phyloP scores from a whole-genome alignment of 2,329 filamentous ascomycete species.

The Microsporum ferrugineum region DNA sequence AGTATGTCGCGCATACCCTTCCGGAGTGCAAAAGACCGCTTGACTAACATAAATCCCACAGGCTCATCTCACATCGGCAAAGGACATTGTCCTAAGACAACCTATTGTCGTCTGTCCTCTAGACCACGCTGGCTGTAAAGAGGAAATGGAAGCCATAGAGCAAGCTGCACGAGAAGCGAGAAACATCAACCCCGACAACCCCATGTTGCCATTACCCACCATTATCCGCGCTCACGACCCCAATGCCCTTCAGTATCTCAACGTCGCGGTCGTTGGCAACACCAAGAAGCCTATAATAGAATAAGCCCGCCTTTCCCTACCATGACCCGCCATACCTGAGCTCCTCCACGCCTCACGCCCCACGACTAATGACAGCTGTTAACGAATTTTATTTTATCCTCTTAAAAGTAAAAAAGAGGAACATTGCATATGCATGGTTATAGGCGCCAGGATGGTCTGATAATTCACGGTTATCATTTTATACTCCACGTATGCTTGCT shows the following conservation, averaged over 20 bases:
- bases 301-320: constrained; percentile 22
- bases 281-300: constrained; percentile 55
- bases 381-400: background rate
- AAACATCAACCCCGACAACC: constrained; percentile 76
- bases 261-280: constrained; percentile 52
- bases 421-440: background rate
- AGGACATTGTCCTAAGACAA: constrained; percentile 79
- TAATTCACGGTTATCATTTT: background rate
- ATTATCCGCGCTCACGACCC: constrained; percentile 72
- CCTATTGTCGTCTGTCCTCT: constrained; percentile 93
- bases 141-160: constrained; percentile 97
- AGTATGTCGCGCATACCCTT: constrained; percentile 41
- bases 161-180: constrained; percentile 89
- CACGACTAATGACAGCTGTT: background rate
- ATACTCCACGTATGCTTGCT: background rate
- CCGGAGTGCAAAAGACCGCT: background rate
- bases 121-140: constrained; percentile 89
- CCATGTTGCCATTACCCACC: constrained; percentile 74
- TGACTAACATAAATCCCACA: constrained; percentile 27
- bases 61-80: constrained; percentile 77
- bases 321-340: background rate
- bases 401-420: background rate
- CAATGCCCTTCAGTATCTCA: constrained; percentile 47
- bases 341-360: background rate
- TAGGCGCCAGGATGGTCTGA: background rate